Evolutionary conservation across 2,329 filamentous ascomycete genomes (phyloP), one percentile per base, ranked within the genome.

Genomic region (Alternaria atra): DNA sequence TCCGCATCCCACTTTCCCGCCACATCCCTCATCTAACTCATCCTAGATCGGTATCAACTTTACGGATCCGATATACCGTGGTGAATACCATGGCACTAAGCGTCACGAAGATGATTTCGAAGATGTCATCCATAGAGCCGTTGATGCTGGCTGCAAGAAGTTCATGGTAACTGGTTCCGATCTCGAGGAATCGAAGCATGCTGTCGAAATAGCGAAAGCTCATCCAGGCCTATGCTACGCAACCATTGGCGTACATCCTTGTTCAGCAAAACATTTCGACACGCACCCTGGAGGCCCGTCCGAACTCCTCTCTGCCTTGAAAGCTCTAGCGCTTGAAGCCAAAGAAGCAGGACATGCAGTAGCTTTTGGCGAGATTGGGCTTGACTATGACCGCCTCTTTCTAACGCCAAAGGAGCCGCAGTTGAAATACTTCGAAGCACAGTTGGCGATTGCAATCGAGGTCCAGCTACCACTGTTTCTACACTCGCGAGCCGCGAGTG

Each of bases 91-190:
- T 74, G 92, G 92, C 72, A 93, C 89, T 63, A 85, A 91, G 73
- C 83, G 83, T 27, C 93, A 96, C 71, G 86, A 89, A 10, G 85
- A 91, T 71, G 92, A 96, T 75, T 86, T 94, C 15, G 78, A 84
- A 29, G 90, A 89, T 66, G 91, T 99, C 27, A 82, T 99, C n/a
- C 84, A 90, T 65, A 87, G 95, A 66, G 93, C 93, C 4, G 80
- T 86, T 15, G 87, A 91, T 65, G 89, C 91, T 2, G 94, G 95
- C 39, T 97, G 94, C 76, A 83, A 85, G 60, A 97, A 97, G 73
- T 87, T 99, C 72, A 94, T 99, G 83, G 87, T 98, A 34, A 99
- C 95, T 0, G 95, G 95, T 20, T 97, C 93, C 1, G 92, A 95
- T 75, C 84, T 98, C 51, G 83, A 84, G 52, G 93, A 94, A 78